Conservation (phyloP, 345 rosid genomes). For the Clarkia xantiana region DNA sequence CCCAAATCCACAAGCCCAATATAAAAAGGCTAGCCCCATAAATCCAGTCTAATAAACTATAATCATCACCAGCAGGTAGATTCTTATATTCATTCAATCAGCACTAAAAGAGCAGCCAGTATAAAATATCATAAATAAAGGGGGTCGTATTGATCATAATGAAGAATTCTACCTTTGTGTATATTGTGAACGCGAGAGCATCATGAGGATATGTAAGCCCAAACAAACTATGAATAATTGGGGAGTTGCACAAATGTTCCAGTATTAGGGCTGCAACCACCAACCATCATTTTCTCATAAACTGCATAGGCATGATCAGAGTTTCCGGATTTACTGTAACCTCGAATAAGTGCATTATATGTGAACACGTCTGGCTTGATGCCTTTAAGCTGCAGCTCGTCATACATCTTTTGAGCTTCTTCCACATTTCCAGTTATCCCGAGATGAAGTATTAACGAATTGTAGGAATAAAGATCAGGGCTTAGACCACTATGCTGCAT, state of each 20-base stretch:
- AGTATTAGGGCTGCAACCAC: conserved; percentile 67
- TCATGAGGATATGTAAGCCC: too few species aligned
- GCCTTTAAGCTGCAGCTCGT: conserved; percentile 46
- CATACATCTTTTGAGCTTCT: conserved; percentile 46
- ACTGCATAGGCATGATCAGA: conserved; percentile 54
- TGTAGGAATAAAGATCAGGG: conserved; percentile 79
- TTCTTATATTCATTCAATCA: too few species aligned
- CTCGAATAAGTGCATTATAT: conserved; percentile 73
- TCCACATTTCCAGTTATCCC: conserved; percentile 57
- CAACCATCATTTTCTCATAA: conserved; percentile 66
- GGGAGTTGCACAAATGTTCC: conserved; percentile 91
- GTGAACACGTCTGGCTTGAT: conserved; percentile 76
- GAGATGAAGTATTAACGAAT: conserved; percentile 56
- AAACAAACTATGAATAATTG: conserved; percentile 14
- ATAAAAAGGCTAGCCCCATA: too few species aligned
- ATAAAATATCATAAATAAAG: too few species aligned
- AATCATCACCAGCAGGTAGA: too few species aligned
- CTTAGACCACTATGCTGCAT: conserved; percentile 41
- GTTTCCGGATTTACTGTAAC: conserved; percentile 55
- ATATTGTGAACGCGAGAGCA: too few species aligned
- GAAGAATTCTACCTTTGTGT: too few species aligned
- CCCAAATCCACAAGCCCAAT: too few species aligned
- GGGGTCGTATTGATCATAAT: too few species aligned
- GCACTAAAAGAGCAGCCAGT: too few species aligned
- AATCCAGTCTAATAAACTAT: too few species aligned